Percentiles rank a stretch among this genome's conserved stretches.
These are phyloP conservation scores for Monosporascus sp. DNA, from an alignment of 2,329 filamentous ascomycete genomes.

Conservation along the genomic window DNA sequence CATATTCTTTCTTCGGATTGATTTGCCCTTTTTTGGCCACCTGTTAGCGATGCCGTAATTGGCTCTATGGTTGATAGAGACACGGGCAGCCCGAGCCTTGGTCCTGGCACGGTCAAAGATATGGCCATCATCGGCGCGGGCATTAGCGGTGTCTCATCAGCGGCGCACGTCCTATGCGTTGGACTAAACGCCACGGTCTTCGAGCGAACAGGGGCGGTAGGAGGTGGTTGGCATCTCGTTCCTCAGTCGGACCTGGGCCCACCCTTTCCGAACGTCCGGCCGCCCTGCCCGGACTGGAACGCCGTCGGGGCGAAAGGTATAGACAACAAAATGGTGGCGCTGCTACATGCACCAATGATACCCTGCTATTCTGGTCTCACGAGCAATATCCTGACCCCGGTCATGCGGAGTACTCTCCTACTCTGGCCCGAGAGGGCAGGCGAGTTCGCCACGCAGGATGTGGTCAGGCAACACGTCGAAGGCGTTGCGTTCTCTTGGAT, in stretches of 20 bases:
- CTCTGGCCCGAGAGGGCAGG: conserved; percentile 56
- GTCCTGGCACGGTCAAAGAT: conserved; percentile 22
- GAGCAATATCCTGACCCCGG: conserved; percentile 68
- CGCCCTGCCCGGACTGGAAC: conserved; percentile 17
- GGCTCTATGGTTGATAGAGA: conserved; percentile 8
- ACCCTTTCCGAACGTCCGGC: conserved; percentile 21
- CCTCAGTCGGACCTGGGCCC: conserved; percentile 42
- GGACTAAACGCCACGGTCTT: conserved; percentile 54
- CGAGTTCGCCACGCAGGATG: conserved; percentile 52
- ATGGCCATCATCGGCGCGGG: conserved; percentile 62
- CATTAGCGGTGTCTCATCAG: conserved; percentile 56
- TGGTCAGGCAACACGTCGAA: conserved; percentile 57
- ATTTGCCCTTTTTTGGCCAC: too few relatives aligned
- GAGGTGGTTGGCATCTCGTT: conserved; percentile 63
- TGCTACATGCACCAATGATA: conserved; percentile 42
- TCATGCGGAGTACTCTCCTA: conserved; percentile 38
- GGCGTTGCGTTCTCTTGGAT: conserved; percentile 49
- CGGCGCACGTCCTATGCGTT: conserved; percentile 60
- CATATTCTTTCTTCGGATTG: too few relatives aligned
- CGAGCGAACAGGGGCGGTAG: conserved; percentile 55
- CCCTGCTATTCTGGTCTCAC: conserved; percentile 57
- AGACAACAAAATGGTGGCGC: conserved; percentile 22
- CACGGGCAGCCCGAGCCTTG: background rate
- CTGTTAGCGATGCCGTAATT: conserved; percentile 2
- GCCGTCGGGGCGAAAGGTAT: conserved; percentile 17